A percentile compares a stretch with the other conserved stretches of the same genome.
These are phyloP conservation scores for Xerocomellus chrysenteron DNA, from an alignment of 768 basidiomycete genomes.

Conservation along the genomic window DNA sequence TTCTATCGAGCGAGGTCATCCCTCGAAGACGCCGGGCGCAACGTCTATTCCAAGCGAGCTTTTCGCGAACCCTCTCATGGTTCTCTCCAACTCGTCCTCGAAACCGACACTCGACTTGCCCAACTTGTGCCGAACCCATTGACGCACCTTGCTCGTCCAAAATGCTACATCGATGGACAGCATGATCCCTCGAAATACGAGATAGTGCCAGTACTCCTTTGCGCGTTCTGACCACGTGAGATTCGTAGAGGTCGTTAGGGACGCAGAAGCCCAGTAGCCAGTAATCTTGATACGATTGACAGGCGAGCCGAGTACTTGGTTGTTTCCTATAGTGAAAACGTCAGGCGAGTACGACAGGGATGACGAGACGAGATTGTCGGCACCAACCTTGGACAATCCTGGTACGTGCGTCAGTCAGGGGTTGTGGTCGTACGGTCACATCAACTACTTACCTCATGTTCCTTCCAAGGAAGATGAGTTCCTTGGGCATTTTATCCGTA, in stretches of 20 bases:
- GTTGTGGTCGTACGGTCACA: not conserved
- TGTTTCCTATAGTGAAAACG: constrained; percentile 51
- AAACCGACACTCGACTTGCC: constrained; percentile 52
- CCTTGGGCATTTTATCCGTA: constrained; percentile 79
- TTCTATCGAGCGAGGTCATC: constrained; percentile 25
- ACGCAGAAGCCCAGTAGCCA: constrained; percentile 76
- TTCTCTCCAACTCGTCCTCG: constrained; percentile 79
- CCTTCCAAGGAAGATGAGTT: constrained; percentile 68
- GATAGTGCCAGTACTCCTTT: constrained; percentile 55
- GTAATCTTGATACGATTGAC: constrained; percentile 91
- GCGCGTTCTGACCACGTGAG: constrained; percentile 43
- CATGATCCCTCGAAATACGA: constrained; percentile 65
- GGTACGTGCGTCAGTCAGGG: not conserved
- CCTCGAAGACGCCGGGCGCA: constrained; percentile 52
- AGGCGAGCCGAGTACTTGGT: constrained; percentile 80
- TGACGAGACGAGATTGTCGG: not conserved
- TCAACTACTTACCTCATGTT: constrained; percentile 59
- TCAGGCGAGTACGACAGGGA: not conserved
- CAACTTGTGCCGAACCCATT: constrained; percentile 44
- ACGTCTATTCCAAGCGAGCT: constrained; percentile 79
- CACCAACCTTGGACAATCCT: constrained; percentile 40
- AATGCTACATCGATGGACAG: constrained; percentile 72
- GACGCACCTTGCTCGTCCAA: constrained; percentile 54
- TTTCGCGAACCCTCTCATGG: constrained; percentile 74
- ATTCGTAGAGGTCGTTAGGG: constrained; percentile 47